Conservation (phyloP, 371 early-diverging fungal species). For the Mortierella sp. region DNA sequence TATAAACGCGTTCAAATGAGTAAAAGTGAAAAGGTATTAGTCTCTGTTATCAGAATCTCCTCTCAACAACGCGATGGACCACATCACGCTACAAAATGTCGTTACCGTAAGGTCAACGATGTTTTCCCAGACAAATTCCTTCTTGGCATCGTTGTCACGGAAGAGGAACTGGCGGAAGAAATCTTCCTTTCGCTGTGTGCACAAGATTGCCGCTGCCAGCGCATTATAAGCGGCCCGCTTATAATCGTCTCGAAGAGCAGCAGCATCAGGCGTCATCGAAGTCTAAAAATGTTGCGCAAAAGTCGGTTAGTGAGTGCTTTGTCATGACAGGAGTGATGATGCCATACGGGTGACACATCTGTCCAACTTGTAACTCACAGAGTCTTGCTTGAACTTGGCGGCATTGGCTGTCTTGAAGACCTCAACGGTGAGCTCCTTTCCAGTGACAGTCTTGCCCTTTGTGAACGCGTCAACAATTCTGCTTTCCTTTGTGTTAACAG, state of each 20-base stretch:
- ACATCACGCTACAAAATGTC: neutral
- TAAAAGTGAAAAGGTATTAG: neutral
- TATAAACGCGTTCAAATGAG: conserved; percentile 8
- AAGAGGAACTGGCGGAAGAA: conserved; percentile 66
- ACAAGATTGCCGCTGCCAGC: conserved; percentile 66
- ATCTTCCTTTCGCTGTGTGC: conserved; percentile 65
- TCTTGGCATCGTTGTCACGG: conserved; percentile 58
- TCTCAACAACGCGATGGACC: too few species aligned
- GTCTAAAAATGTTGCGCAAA: conserved; percentile 18
- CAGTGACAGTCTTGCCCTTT: conserved; percentile 31
- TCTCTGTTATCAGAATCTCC: neutral
- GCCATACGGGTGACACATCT: neutral
- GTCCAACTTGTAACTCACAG: conserved; percentile 17
- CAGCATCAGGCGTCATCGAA: conserved; percentile 39
- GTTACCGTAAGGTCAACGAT: conserved; percentile 62
- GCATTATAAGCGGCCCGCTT: conserved; percentile 78
- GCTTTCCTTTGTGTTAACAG: conserved; percentile 60
- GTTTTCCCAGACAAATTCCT: conserved; percentile 67
- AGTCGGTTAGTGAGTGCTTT: neutral
- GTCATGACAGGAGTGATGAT: neutral
- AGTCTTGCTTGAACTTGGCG: conserved; percentile 52
- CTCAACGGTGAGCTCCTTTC: conserved; percentile 54
- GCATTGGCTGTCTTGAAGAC: conserved; percentile 55
- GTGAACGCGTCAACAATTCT: conserved; percentile 54
- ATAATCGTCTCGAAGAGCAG: conserved; percentile 47